A percentile compares a stretch with the other conserved stretches of the same genome.
These are phyloP conservation scores for Dicorynia guianensis DNA, from an alignment of 306 rosid species.

Conservation along the genomic window DNA sequence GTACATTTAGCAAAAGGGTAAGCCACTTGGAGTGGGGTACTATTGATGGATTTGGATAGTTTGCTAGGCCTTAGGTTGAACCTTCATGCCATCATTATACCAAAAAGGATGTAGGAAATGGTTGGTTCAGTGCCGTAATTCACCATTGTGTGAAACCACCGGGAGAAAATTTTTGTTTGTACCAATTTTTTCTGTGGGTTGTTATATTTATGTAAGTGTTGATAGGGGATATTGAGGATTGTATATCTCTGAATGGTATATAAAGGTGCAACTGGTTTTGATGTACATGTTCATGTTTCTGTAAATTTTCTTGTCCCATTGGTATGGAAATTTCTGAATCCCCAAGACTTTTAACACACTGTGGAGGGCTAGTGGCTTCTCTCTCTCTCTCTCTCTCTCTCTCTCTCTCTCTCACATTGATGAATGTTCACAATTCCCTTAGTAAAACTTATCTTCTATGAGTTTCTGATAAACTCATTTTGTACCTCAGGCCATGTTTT, in stretches of 20 bases:
- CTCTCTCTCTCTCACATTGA: background rate
- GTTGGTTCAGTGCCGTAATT: no score
- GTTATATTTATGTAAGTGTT: background rate
- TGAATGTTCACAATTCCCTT: conserved; percentile 20
- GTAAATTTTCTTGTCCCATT: background rate
- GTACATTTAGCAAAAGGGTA: no score
- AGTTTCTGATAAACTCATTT: conserved; percentile 42
- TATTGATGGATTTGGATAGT: no score
- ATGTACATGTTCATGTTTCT: background rate
- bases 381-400: conserved; percentile 2
- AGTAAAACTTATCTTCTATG: conserved; percentile 18
- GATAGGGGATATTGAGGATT: background rate
- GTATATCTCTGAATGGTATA: background rate
- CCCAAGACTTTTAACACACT: background rate
- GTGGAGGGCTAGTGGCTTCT: background rate
- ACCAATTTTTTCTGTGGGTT: conserved; percentile 2
- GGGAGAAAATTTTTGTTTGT: no score
- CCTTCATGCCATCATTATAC: no score
- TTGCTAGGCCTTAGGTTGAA: no score
- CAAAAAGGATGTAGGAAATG: no score
- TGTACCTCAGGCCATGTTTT: conserved; percentile 87
- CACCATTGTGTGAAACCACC: no score
- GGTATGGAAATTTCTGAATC: background rate
- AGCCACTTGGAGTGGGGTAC: no score
- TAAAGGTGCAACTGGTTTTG: background rate